A percentile compares a stretch with the other conserved stretches of the same genome.
These are phyloP conservation scores for Asterophora lycoperdoides DNA, from an alignment of 768 basidiomycete species.

Conservation along the genomic window DNA sequence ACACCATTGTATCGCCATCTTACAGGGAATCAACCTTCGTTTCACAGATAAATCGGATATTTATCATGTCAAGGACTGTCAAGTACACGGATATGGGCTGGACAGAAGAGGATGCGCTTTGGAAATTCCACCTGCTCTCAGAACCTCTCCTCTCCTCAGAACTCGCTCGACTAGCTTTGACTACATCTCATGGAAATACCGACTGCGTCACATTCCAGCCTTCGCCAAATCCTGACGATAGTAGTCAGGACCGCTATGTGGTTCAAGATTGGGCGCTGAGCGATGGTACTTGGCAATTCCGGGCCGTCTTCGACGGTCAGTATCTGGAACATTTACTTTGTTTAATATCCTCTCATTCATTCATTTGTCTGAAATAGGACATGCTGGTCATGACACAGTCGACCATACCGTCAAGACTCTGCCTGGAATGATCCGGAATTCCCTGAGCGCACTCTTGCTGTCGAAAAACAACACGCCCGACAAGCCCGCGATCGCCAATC, in stretches of 20 bases:
- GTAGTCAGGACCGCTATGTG: constrained; percentile 44
- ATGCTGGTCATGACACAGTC: constrained; percentile 45
- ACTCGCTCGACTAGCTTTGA: constrained; percentile 34
- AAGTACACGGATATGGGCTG: constrained; percentile 36
- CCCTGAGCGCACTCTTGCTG: constrained; percentile 17
- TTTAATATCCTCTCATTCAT: neutral
- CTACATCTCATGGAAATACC: constrained; percentile 30
- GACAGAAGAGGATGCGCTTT: constrained; percentile 27
- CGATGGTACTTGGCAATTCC: constrained; percentile 40
- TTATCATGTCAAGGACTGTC: constrained; percentile 14
- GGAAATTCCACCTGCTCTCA: constrained; percentile 35
- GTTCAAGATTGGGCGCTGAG: constrained; percentile 36
- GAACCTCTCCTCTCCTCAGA: constrained; percentile 39
- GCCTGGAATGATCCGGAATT: constrained; percentile 28
- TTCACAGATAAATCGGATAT: neutral
- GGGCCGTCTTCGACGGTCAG: constrained; percentile 47
- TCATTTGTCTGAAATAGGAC: constrained; percentile 24
- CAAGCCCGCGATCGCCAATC: constrained; percentile 23
- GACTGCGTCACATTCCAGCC: constrained; percentile 46
- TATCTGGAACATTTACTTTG: neutral
- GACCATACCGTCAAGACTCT: constrained; percentile 33
- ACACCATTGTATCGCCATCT: no score
- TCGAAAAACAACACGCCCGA: neutral
- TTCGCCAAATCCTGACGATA: constrained; percentile 33
- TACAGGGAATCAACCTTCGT: no score